These are phyloP conservation scores for Sphaerobolus stellatus DNA, from an alignment of 1,284 basidiomycete genomes.

Conservation along the genomic window DNA sequence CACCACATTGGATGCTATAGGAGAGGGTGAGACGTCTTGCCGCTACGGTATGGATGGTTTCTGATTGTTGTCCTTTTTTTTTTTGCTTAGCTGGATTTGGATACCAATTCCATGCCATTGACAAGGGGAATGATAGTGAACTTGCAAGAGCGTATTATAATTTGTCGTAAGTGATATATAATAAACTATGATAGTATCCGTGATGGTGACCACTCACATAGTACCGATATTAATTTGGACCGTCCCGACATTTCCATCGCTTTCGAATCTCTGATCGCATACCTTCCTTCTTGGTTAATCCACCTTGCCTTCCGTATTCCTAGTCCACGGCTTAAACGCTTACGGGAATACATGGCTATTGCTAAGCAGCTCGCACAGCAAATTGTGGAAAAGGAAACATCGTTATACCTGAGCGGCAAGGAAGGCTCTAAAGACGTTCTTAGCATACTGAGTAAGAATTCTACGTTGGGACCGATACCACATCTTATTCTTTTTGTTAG, in stretches of 20 bases:
- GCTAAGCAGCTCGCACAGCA: background rate
- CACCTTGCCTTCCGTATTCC: background rate
- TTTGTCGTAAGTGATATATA: constrained; percentile 35
- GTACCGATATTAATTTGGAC: constrained; percentile 6
- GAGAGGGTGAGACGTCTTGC: constrained; percentile 19
- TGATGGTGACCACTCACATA: constrained; percentile 9
- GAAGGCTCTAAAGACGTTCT: constrained; percentile 8
- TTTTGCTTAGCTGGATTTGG: constrained; percentile 43
- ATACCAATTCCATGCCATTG: constrained; percentile 47
- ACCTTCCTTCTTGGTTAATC: background rate
- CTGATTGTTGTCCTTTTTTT: background rate
- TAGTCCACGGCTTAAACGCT: background rate
- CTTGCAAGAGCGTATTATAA: constrained; percentile 47
- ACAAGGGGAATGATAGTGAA: constrained; percentile 35
- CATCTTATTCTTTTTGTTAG: constrained; percentile 30
- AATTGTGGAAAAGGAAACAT: background rate
- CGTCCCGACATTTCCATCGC: background rate
- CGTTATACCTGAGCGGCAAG: background rate
- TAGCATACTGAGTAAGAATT: constrained; percentile 9
- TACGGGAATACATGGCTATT: constrained; percentile 3
- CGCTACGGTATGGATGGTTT: constrained; percentile 17
- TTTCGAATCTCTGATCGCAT: background rate
- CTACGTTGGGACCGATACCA: background rate
- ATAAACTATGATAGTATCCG: background rate
- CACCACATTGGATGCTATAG: constrained; percentile 34